Evolutionary conservation across 345 rosid genomes (phyloP).

Genomic region (Moringa oleifera): DNA sequence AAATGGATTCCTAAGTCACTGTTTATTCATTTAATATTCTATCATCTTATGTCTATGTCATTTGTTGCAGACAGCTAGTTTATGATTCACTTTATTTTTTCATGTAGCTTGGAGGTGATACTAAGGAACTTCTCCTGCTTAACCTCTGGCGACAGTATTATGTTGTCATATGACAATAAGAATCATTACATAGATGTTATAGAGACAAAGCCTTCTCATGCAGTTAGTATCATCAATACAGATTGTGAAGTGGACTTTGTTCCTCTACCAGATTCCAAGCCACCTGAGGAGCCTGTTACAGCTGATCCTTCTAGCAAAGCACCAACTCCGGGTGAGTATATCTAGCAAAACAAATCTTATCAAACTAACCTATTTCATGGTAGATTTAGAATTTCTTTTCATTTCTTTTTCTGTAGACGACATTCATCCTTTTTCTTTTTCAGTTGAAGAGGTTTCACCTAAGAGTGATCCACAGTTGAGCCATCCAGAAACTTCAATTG

Average conservation of each 20-base stretch:
- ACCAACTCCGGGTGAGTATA: slow-evolving; percentile 53
- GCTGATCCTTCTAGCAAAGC: slow-evolving; percentile 45
- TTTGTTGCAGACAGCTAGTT: not conserved
- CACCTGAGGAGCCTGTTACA: slow-evolving; percentile 68
- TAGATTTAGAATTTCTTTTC: slow-evolving; percentile 1
- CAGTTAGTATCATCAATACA: slow-evolving; percentile 94
- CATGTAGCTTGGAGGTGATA: slow-evolving; percentile 86
- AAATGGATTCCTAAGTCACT: no score
- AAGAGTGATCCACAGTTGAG: slow-evolving; percentile 67
- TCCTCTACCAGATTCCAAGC: slow-evolving; percentile 94
- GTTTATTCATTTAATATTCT: not conserved
- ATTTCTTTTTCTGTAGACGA: not conserved
- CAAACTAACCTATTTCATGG: not conserved
- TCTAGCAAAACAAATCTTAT: no score
- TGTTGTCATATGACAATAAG: slow-evolving; percentile 98
- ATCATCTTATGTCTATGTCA: not conserved
- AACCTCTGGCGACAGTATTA: slow-evolving; percentile 94
- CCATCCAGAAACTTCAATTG: no score
- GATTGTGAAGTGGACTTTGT: slow-evolving; percentile 99
- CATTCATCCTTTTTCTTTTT: slow-evolving; percentile 8
- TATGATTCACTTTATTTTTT: slow-evolving; percentile 7
- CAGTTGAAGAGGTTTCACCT: slow-evolving; percentile 62
- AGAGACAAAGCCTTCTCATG: slow-evolving; percentile 92
- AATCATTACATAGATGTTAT: slow-evolving; percentile 92
- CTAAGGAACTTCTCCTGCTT: slow-evolving; percentile 94